Conservation (phyloP, 768 basidiomycete genomes). For the Phanerodontia chrysosporium region DNA sequence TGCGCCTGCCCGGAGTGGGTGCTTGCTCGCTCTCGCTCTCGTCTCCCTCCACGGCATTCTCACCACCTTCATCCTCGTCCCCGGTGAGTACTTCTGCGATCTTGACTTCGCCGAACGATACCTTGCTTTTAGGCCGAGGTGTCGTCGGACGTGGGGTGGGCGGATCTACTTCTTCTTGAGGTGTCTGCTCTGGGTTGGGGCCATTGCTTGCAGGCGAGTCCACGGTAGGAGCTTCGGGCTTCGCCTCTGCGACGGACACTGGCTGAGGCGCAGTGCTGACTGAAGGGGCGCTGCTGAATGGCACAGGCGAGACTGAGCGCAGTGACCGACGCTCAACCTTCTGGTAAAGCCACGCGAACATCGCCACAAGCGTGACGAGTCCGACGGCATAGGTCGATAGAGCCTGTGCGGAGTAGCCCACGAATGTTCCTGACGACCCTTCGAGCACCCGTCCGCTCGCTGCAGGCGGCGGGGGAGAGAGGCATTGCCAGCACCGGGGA, state of each 20-base stretch:
- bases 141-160: background rate
- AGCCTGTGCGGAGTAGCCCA: conserved; percentile 2
- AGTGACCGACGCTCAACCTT: background rate
- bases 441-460: background rate
- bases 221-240: background rate
- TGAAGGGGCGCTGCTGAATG: background rate
- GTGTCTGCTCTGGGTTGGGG: background rate
- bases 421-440: background rate
- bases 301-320: background rate
- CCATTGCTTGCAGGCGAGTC: background rate
- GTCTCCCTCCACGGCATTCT: conserved; percentile 41
- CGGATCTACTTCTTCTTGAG: background rate
- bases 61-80: conserved; percentile 31
- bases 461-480: conserved; percentile 8
- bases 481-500: conserved; percentile 7
- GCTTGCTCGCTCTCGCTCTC: conserved; percentile 49
- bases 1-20: conserved; percentile 40
- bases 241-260: background rate
- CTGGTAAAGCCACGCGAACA: conserved; percentile 2
- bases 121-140: background rate
- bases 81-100: conserved; percentile 11
- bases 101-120: background rate
- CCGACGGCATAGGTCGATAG: conserved; percentile 11
- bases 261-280: background rate
- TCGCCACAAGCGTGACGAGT: conserved; percentile 3